Conservation (phyloP, 2,329 filamentous ascomycete species). For the Phialophora macrospora region DNA sequence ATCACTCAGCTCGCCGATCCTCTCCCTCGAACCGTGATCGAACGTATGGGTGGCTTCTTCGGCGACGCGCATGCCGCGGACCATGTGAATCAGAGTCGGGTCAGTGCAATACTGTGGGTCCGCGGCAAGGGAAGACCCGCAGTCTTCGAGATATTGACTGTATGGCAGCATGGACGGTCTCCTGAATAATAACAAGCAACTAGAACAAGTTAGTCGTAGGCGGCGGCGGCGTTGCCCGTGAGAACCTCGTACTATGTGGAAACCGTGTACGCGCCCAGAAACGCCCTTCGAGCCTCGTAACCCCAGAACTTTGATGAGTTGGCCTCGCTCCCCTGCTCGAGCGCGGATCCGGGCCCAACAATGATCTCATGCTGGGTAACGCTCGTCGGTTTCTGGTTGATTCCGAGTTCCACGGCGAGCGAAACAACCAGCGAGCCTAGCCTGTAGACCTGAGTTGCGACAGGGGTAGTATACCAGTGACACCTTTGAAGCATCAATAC, state of each 20-base stretch:
- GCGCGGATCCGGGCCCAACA: constrained; percentile 4
- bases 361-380: constrained; percentile 30
- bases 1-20: constrained; percentile 24
- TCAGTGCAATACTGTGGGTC: constrained; percentile 29
- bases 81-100: constrained; percentile 9
- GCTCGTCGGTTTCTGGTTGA: constrained; percentile 25
- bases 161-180: constrained; percentile 13
- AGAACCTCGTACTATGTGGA: constrained; percentile 27
- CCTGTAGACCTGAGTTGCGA: constrained; percentile 21
- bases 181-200: constrained; percentile 18
- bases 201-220: constrained; percentile 9
- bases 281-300: constrained; percentile 27
- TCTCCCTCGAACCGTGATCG: constrained; percentile 27
- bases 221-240: not conserved
- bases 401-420: constrained; percentile 40
- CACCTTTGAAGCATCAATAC: constrained; percentile 17
- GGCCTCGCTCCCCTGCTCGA: constrained; percentile 14
- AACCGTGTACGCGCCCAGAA: constrained; percentile 17
- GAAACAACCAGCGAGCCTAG: constrained; percentile 60
- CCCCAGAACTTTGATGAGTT: constrained; percentile 27
- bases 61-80: constrained; percentile 18
- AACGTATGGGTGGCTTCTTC: constrained; percentile 21
- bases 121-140: constrained; percentile 22
- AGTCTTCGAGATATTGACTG: constrained; percentile 28
- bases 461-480: constrained; percentile 24